Evolutionary conservation across 2,329 filamentous ascomycete genomes (phyloP), one percentile per base, ranked within the genome.

Genomic region (Ilyonectria robusta): DNA sequence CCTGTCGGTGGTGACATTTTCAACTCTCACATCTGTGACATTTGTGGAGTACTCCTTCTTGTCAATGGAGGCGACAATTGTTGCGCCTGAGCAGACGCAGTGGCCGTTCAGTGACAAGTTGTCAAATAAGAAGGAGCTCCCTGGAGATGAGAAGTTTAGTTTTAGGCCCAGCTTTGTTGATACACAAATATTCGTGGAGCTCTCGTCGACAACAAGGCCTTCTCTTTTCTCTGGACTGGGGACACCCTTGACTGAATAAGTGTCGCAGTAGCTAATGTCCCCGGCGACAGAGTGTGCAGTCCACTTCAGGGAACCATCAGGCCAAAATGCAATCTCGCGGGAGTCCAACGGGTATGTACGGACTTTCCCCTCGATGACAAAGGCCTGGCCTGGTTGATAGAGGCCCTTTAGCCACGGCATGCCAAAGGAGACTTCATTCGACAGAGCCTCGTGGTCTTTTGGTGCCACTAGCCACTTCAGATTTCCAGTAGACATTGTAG

Each of bases 271-370:
- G 0, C 68, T 74, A 2, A 83, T 81, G 5, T 81, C 81, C 10
- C 78, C 82, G 21, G 82, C 77, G 50, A 90, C 77, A 0, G 88
- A 87, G 72, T 90, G 88, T 4, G 82, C 87, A 2, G 85, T 88
- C 88, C 88, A 91, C 72, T 89, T 90, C 65, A 89, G 80, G 1
- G 88, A 88, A 17, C 85, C 86, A 75, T 90, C 88, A 2, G 85
- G 82, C 88, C 88, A 90, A 72, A 65, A 71, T 13, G 68, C 70
- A 62, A 71, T 37, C 40, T 71, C 68, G 10, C 68, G 70, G 15
- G 57, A 68, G 21, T 69, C 70, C 29, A 71, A 44, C 6, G 68
- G 59, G 44, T 68, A 55, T 11, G 40, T 23, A 10, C 55, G 44
- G 13, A 37, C 56, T 3, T 42, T 29, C 23, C 56, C 59, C 50